Evolutionary conservation across 805 yeast genomes (phyloP), one percentile per base, ranked within the genome.

Genomic region (Wickerhamiella spandovensis): DNA sequence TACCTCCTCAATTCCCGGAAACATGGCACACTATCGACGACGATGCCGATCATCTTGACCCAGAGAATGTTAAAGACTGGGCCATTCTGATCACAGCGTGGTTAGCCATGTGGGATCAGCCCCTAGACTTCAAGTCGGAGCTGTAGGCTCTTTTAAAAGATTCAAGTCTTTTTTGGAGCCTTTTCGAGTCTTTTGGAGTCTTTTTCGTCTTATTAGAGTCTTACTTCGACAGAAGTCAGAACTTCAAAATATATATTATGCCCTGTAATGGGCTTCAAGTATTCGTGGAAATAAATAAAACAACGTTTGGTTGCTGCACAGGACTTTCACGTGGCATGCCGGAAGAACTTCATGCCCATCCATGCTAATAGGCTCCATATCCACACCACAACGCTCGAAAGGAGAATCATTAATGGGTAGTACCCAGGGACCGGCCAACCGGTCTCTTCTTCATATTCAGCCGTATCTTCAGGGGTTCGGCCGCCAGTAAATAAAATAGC

Each of bases 261-360:
- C 43, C 24, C 22, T 38, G 9, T 12, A 12, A 6, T 38, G 42
- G 42, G 20, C 22, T 20, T 13, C 35, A 30, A 30, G 35, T n/a
- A 37, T 17, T 38, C 42, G 22, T 18, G 17, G 3, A 25, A 25
- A 20, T 15, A 23, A 15, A n/a, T 23, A 15, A 38, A 21, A 13
- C 8, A 30, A 9, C 28, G 18, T 5, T 3, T 10, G 10, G 15
- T 15, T 9, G 24, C 5, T 10, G 32, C n/a, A 28, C 12, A 28
- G 12, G 3, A 9, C 24, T 20, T 7, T 39, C 24, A 18, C 8
- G 17, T 82, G 21, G 92, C 82, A 61, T 85, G 92, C 50, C 87
- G 70, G 65, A 85, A 85, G 51, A 84, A 67, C 64, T 85, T 85
- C 74, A 84, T 72, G 37, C 92, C 89, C 44, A 79, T 70, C 95